phyloP scores from a whole-genome alignment of 257 asterid species.

The Rhazya stricta region DNA sequence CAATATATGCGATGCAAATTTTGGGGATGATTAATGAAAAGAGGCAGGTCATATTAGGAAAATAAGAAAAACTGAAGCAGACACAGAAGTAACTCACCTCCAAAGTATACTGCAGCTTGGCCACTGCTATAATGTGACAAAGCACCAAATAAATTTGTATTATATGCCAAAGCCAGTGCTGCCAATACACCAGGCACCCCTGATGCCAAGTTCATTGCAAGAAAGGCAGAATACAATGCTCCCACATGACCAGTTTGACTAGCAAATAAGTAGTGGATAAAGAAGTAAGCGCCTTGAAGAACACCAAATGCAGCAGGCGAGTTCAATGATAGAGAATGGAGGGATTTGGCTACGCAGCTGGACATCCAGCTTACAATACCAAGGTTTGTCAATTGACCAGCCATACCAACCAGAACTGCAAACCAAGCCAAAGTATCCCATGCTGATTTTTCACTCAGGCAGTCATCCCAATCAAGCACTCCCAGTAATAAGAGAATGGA shows the following conservation, averaged over 20 bases:
- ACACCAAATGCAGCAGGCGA: slow-evolving; percentile 89
- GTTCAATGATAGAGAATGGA: slow-evolving; percentile 69
- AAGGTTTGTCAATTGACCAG: slow-evolving; percentile 78
- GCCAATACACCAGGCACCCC: slow-evolving; percentile 88
- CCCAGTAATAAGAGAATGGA: slow-evolving; percentile 71
- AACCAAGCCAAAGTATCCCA: slow-evolving; percentile 99
- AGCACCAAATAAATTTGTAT: slow-evolving; percentile 87
- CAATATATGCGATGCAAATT: neutral
- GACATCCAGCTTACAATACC: slow-evolving; percentile 95
- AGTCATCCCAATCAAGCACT: slow-evolving; percentile 90
- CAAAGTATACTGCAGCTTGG: slow-evolving; percentile 92
- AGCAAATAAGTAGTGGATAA: slow-evolving; percentile 89
- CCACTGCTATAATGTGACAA: slow-evolving; percentile 98
- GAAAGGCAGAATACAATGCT: slow-evolving; percentile 88
- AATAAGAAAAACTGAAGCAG: neutral
- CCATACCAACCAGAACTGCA: slow-evolving; percentile 98
- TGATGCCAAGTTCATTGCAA: slow-evolving; percentile 87
- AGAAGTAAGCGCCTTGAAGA: slow-evolving; percentile 86
- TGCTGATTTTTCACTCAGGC: slow-evolving; percentile 88
- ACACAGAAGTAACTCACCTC: slow-evolving; percentile 44
- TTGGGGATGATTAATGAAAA: neutral
- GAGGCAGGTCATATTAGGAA: neutral
- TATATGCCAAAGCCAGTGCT: slow-evolving; percentile 81
- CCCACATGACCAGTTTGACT: slow-evolving; percentile 97
- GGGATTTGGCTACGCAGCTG: slow-evolving; percentile 56